A percentile compares a stretch with the other conserved stretches of the same genome.
These are phyloP conservation scores for Polyporus arcularius DNA, from an alignment of 768 basidiomycete species.

Conservation along the genomic window DNA sequence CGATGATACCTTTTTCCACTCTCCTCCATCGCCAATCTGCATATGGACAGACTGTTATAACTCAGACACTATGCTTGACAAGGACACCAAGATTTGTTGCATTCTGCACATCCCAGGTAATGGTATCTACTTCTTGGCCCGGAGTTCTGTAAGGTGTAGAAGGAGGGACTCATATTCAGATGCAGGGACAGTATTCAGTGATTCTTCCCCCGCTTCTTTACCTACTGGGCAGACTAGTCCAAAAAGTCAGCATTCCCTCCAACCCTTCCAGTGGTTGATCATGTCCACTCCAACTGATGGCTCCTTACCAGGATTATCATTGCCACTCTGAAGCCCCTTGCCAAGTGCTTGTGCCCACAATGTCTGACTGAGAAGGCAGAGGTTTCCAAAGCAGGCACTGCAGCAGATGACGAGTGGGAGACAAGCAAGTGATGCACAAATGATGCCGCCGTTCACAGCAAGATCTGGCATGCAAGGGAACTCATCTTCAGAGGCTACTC, in stretches of 20 bases:
- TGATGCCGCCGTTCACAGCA: not conserved
- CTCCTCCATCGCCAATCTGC: not conserved
- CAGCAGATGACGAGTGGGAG: not conserved
- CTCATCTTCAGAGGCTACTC: not conserved
- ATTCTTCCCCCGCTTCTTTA: constrained; percentile 28
- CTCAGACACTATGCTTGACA: constrained; percentile 14
- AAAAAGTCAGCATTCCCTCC: constrained; percentile 30
- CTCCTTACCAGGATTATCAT: constrained; percentile 34
- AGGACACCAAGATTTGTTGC: constrained; percentile 8
- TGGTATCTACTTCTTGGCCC: constrained; percentile 26
- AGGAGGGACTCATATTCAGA: constrained; percentile 18
- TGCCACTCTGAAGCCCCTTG: constrained; percentile 39
- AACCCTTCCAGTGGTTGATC: not conserved
- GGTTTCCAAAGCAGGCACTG: not conserved
- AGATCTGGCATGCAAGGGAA: not conserved
- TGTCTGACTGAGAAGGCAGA: constrained; percentile 33
- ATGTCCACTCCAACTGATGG: not conserved
- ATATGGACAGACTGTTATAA: constrained; percentile 18
- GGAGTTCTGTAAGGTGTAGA: constrained; percentile 26
- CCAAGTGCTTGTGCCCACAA: constrained; percentile 38
- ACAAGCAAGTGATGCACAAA: not conserved
- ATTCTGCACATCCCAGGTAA: constrained; percentile 1
- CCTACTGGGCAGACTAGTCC: constrained; percentile 35
- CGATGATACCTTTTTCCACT: not conserved
- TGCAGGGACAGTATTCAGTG: constrained; percentile 28